Evolutionary conservation across 768 basidiomycete genomes (phyloP).

Genomic region (Lentinula edodes): DNA sequence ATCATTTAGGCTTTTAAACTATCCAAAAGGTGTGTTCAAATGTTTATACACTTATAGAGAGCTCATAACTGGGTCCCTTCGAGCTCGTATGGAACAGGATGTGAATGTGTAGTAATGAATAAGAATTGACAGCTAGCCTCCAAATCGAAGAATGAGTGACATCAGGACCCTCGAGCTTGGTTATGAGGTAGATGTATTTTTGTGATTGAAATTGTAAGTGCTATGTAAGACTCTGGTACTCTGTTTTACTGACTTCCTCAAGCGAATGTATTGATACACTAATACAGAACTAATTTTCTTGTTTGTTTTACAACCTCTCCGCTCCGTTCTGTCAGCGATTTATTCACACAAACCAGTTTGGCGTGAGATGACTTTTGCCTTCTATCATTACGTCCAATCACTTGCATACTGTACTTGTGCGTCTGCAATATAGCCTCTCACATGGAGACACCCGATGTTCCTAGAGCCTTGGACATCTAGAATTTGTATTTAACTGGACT

Average conservation of each 20-base stretch:
- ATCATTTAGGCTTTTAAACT: not conserved
- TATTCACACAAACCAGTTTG: slow-evolving; percentile 24
- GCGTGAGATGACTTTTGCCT: slow-evolving; percentile 27
- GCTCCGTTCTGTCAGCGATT: slow-evolving; percentile 36
- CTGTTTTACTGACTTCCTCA: not conserved
- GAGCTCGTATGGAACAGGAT: not conserved
- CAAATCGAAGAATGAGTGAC: not conserved
- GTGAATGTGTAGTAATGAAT: not conserved
- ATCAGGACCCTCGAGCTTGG: not conserved
- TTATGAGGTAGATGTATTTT: not conserved
- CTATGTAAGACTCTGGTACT: not conserved
- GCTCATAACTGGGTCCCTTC: not conserved
- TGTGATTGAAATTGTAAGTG: not conserved
- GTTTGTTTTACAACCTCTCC: slow-evolving; percentile 29
- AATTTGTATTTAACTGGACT: not conserved
- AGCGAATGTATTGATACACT: slow-evolving; percentile 23
- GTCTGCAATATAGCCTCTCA: slow-evolving; percentile 50
- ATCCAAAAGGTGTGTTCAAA: not conserved
- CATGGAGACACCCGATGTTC: slow-evolving; percentile 26
- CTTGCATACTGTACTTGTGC: slow-evolving; percentile 13
- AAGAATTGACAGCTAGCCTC: not conserved
- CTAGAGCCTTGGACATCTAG: not conserved
- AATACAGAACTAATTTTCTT: slow-evolving; percentile 8
- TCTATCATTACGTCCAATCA: slow-evolving; percentile 31
- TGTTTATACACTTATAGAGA: not conserved